phyloP scores from a whole-genome alignment of 78 protist genomes.

The Thecamonas trahens region DNA sequence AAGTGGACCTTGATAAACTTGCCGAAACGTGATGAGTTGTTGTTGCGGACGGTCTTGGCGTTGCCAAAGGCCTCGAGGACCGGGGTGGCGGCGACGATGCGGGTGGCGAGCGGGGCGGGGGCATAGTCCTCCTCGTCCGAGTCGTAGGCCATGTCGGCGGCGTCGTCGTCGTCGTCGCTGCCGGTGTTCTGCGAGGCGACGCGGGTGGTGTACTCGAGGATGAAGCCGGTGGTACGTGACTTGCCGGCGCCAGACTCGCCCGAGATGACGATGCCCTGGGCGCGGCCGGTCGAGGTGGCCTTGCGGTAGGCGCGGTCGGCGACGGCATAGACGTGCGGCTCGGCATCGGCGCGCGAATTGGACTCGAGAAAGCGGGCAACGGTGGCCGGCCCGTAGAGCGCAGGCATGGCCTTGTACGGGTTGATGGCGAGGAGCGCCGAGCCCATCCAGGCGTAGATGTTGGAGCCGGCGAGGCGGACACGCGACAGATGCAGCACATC shows the following conservation, averaged over 20 bases:
- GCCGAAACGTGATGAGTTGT: slow-evolving; percentile 28
- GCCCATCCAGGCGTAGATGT: slow-evolving; percentile 69
- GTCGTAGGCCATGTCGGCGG: no score
- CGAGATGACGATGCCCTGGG: slow-evolving; percentile 76
- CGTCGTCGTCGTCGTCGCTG: slow-evolving; percentile 53
- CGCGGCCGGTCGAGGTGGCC: slow-evolving; percentile 29
- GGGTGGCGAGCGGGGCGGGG: no score
- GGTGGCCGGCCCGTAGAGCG: slow-evolving; percentile 32
- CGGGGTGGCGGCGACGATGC: no score
- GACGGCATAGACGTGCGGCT: slow-evolving; percentile 74
- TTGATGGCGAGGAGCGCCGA: slow-evolving; percentile 80
- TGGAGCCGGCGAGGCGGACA: background rate
- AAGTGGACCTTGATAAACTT: slow-evolving; percentile 65
- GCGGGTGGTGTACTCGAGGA: slow-evolving; percentile 72
- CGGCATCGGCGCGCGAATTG: slow-evolving; percentile 53
- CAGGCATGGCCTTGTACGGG: slow-evolving; percentile 63
- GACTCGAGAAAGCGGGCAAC: slow-evolving; percentile 37
- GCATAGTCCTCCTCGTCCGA: no score
- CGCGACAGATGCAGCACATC: slow-evolving; percentile 21
- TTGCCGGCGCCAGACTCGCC: slow-evolving; percentile 91
- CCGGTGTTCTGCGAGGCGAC: slow-evolving; percentile 68
- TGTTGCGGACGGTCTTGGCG: slow-evolving; percentile 1
- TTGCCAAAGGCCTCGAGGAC: no score
- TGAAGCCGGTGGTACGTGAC: slow-evolving; percentile 79
- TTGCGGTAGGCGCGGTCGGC: slow-evolving; percentile 68